A percentile compares a stretch with the other conserved stretches of the same genome.
These are phyloP conservation scores for Periconia macrospinosa DNA, from an alignment of 2,329 filamentous ascomycete genomes.

Conservation along the genomic window DNA sequence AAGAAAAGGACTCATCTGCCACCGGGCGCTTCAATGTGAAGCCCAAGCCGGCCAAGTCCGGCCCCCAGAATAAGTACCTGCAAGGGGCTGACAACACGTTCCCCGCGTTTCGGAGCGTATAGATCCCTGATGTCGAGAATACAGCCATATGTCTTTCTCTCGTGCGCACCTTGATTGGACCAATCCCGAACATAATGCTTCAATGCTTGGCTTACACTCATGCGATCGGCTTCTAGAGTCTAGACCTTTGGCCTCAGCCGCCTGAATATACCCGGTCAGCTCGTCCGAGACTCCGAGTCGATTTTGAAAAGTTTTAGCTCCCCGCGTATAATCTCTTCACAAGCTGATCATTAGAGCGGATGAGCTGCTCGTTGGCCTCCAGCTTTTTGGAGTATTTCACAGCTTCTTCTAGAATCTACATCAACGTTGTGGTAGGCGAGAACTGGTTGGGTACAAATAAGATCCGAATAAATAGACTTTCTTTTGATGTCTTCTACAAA, in stretches of 20 bases:
- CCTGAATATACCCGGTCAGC: constrained; percentile 47
- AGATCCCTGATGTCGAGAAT: too few species aligned
- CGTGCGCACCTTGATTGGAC: constrained; percentile 52
- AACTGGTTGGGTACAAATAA: too few species aligned
- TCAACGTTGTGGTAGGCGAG: too few species aligned
- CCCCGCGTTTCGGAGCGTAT: not conserved
- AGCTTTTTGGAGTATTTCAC: constrained; percentile 46
- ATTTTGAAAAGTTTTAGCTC: constrained; percentile 54
- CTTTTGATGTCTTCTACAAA: constrained; percentile 29
- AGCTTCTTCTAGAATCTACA: constrained; percentile 20
- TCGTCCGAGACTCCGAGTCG: constrained; percentile 46
- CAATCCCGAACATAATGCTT: constrained; percentile 64
- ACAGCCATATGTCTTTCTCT: constrained; percentile 36
- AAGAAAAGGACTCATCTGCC: not conserved
- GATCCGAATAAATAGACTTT: constrained; percentile 8
- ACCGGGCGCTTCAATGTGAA: not conserved
- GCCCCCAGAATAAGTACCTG: not conserved
- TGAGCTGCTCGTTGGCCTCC: constrained; percentile 45
- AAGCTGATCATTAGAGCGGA: constrained; percentile 50
- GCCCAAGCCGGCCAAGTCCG: not conserved
- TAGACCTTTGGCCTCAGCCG: constrained; percentile 42
- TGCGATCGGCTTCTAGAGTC: constrained; percentile 45
- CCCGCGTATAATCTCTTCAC: constrained; percentile 49
- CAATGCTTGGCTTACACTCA: constrained; percentile 56
- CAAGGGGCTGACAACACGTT: not conserved